Evolutionary conservation across 257 asterid species (phyloP), one percentile per base, ranked within the genome.

Genomic region (Euphrasia confusa): DNA sequence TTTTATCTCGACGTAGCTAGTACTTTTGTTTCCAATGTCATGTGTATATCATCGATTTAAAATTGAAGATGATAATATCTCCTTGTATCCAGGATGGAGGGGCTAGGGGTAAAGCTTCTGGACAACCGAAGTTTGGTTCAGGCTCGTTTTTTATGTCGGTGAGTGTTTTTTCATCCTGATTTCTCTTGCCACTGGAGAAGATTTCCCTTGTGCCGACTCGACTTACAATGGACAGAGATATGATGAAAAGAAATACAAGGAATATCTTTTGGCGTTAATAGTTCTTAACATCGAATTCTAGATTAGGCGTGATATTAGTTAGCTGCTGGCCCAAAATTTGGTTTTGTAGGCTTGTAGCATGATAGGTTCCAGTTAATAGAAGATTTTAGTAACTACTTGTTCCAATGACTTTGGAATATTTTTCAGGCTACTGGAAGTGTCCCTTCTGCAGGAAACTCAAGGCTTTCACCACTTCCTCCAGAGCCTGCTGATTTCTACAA

Each of bases 401-500:
- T 27, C 49, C 37, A 15, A 61, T 32, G 42, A 30, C 32, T 53
- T 61, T 58, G 14, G 6, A 68, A 53, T 45, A 14, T 40, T 57
- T 79, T 76, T 54, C 88, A 88, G 98, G 28, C 86, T 67, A 91
- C 88, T 17, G 56, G 56, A 61, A 86, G 79, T 56, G 93, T 84
- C 45, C 93, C 99, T 67, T 79, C 97, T 33, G 95, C 71, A n/a
- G 63, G 95, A 66, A 84, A 84, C 83, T 84, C 98, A 32, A 86
- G 95, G 76, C 95, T 92, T 64, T 81, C 96, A 47, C 99, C 97
- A 54, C 97, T 92, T 71, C 96, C 96, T 48, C 96, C 90, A 26
- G 99, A 92, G 67, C 98, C 97, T 70, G 97, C 93, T 32, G 97
- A 77, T 73, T 49, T 49, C 55, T 89, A 89, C 83, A 86, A 84